Percentiles rank a stretch among this genome's conserved stretches.
These are phyloP conservation scores for Apiospora phragmitis DNA, from an alignment of 2,329 filamentous ascomycete genomes.

Conservation along the genomic window DNA sequence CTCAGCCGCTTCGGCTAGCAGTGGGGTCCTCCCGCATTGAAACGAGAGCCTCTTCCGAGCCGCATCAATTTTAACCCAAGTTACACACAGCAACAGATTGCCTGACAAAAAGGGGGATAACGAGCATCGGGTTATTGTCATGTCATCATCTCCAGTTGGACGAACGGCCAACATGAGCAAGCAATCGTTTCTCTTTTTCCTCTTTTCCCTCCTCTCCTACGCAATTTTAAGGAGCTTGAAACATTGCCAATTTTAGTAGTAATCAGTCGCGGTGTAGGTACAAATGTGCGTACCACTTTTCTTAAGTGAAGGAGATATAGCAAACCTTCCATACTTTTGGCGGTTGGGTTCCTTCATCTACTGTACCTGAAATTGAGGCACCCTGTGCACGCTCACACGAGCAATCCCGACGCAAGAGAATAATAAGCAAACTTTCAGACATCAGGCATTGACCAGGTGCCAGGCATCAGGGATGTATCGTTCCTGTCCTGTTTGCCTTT, in stretches of 20 bases:
- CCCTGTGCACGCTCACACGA: background rate
- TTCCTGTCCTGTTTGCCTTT: background rate
- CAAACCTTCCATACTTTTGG: background rate
- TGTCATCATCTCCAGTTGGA: background rate
- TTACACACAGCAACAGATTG: background rate
- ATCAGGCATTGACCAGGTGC: background rate
- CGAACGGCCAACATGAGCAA: background rate
- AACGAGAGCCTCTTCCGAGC: constrained; percentile 9
- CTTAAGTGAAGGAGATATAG: background rate
- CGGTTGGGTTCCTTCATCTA: background rate
- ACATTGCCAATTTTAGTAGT: background rate
- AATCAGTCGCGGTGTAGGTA: background rate
- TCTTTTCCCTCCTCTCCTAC: background rate
- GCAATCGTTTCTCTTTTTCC: background rate
- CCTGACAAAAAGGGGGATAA: background rate
- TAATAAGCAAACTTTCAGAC: background rate
- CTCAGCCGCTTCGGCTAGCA: constrained; percentile 12
- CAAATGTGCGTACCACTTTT: background rate
- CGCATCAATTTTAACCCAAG: constrained; percentile 7
- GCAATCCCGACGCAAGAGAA: background rate
- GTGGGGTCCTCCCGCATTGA: constrained; percentile 6
- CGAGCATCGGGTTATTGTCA: constrained; percentile 1
- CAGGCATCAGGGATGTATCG: background rate
- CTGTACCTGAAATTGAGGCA: background rate
- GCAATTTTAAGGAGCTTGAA: background rate